Conservation (phyloP, 139 green algal species). For the Tetraselmis chui region DNA sequence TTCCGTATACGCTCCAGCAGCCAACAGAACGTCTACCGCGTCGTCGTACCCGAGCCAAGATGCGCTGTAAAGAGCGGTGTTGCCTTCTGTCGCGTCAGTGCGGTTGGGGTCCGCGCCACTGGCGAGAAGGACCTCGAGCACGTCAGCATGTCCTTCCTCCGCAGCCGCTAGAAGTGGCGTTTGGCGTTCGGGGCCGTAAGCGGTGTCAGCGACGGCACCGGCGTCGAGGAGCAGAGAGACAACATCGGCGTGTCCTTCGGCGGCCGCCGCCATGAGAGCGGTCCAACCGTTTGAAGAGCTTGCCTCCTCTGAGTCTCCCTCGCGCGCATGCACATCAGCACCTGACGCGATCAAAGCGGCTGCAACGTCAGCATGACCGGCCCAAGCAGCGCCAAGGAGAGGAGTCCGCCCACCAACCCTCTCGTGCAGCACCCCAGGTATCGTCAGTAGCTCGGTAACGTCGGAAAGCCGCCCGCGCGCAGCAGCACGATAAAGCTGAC, state of each 20-base stretch:
- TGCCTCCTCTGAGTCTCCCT: background rate
- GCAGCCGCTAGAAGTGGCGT: slow-evolving; percentile 9
- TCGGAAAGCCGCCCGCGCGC: background rate
- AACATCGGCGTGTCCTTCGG: slow-evolving; percentile 8
- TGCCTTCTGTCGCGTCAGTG: background rate
- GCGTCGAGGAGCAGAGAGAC: slow-evolving; percentile 1
- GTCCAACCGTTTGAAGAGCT: background rate
- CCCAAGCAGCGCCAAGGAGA: background rate
- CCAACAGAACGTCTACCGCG: slow-evolving; percentile 1
- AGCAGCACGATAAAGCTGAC: background rate
- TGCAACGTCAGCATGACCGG: background rate
- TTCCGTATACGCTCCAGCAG: background rate
- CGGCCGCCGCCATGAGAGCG: background rate
- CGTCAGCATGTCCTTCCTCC: background rate
- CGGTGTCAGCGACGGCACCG: background rate
- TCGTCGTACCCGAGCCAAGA: slow-evolving; percentile 6
- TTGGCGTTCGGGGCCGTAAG: background rate
- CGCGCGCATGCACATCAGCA: background rate
- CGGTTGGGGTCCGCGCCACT: background rate
- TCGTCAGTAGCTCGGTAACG: no score
- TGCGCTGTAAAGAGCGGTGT: slow-evolving; percentile 1
- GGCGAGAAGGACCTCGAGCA: background rate
- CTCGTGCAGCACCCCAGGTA: background rate
- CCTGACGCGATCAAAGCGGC: background rate
- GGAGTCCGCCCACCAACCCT: background rate